Evolutionary conservation across 768 basidiomycete genomes (phyloP).

Genomic region (Lactarius pseudohatsudake): DNA sequence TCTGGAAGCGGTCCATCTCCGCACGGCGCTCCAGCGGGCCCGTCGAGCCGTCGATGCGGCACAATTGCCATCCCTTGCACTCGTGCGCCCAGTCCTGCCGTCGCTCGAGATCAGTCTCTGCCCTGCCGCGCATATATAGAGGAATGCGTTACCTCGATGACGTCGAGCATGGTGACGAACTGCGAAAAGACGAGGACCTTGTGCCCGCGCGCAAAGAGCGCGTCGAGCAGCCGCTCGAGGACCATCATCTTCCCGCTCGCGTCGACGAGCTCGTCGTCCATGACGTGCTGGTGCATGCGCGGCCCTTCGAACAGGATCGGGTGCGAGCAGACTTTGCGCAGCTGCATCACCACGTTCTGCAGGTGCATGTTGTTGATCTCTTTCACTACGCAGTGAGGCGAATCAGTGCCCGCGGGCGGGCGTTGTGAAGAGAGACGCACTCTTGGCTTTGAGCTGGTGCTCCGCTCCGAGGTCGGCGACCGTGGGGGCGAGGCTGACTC

Average conservation of each 20-base stretch:
- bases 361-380: conserved; percentile 90
- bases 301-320: conserved; percentile 90
- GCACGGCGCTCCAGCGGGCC: conserved; percentile 76
- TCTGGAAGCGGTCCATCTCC: conserved; percentile 85
- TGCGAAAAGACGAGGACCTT: conserved; percentile 90
- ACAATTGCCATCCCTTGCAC: conserved; percentile 78
- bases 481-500: background rate
- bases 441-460: conserved; percentile 48
- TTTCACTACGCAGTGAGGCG: too few relatives aligned
- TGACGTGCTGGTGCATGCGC: conserved; percentile 54
- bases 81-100: conserved; percentile 84
- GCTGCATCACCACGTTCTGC: conserved; percentile 92
- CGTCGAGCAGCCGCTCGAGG: conserved; percentile 81
- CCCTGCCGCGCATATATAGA: background rate
- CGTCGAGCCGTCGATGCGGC: conserved; percentile 90
- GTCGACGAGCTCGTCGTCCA: conserved; percentile 80
- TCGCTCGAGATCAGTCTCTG: conserved; percentile 2
- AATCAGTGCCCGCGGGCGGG: too few relatives aligned
- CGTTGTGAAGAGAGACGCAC: conserved; percentile 10
- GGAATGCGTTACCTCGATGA: conserved; percentile 68
- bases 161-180: conserved; percentile 94
- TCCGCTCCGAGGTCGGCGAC: conserved; percentile 56
- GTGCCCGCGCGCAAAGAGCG: conserved; percentile 75
- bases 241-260: conserved; percentile 98
- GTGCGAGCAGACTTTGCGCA: conserved; percentile 94